Base-by-base conservation (phyloP, 169 alveolate species). In the Eimeria maxima region DNA sequence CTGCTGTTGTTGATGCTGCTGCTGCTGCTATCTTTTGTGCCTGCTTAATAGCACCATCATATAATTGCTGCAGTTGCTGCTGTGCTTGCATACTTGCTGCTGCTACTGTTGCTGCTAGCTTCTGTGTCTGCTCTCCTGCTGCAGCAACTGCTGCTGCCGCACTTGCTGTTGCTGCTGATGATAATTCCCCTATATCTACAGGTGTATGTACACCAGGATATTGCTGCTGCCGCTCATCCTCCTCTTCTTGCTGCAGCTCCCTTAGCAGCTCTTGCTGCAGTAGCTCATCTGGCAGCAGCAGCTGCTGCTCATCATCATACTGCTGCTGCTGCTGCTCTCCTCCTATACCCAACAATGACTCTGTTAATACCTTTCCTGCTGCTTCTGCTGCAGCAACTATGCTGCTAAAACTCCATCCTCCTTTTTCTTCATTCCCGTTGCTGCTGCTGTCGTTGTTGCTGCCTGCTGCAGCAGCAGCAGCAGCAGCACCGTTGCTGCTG, bases 61-160 rank as follows among this genome's bases (percentile, higher is more conserved):
- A 65, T 16, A 65, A n/a, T 16, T 65, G 74, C 74, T 65, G 74
- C 74, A 65, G 74, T 53, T 53, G 60, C 60, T 53, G 60, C 60
- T 53, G 60, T 53, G 60, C 60, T 53, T 53, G 29, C 18, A 6
- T n/a, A 6, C 74, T n/a, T 65, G 74, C 74, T 65, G 74, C 74
- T 65, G 74, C 74, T 5, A 65, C 74, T 5, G 74, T 11, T 11
- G 74, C 74, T 5, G 74, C 74, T n/a, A 65, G 74, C 24, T 16
- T 22, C 24, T 65, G 74, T 10, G 74, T 65, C 24, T 65, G 74
- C 8, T 65, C 29, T n/a, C 18, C 60, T 53, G 60, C 60, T 53
- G 60, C 60, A 53, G 60, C 60, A 53, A 53, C 60, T 53, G 60
- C 60, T n/a, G 74, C 74, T 11, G 74, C 74, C 7, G 33, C 74